phyloP scores from a whole-genome alignment of 306 rosid genomes.

The Parietaria judaica region DNA sequence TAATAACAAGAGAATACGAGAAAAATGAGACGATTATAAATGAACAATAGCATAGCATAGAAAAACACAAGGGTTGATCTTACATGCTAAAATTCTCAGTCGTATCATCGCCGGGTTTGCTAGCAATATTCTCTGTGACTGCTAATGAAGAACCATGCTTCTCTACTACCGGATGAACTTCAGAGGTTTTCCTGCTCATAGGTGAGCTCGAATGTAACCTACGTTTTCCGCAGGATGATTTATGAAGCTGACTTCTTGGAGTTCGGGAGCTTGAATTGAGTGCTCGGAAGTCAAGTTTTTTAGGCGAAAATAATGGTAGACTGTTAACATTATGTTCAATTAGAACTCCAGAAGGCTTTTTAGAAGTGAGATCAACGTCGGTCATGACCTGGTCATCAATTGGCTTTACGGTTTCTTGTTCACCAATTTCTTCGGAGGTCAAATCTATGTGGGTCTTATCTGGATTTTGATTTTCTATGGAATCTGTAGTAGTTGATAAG shows the following conservation, averaged over 20 bases:
- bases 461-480: conserved; percentile 38
- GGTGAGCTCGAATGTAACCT: conserved; percentile 42
- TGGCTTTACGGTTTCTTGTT: conserved; percentile 25
- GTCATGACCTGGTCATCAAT: conserved; percentile 22
- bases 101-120: conserved; percentile 34
- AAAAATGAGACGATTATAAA: not conserved
- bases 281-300: conserved; percentile 39
- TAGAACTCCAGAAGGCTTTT: conserved; percentile 45
- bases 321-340: conserved; percentile 56
- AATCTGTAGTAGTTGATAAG: conserved; percentile 31
- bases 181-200: conserved; percentile 37
- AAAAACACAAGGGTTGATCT: conserved; percentile 16
- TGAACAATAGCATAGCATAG: not conserved
- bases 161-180: conserved; percentile 34
- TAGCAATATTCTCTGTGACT: conserved; percentile 30
- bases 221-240: conserved; percentile 31
- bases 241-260: conserved; percentile 29
- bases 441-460: not conserved
- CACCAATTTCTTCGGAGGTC: conserved; percentile 16
- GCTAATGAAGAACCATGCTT: conserved; percentile 39
- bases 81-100: conserved; percentile 58
- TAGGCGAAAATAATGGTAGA: conserved; percentile 42
- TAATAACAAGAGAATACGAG: conserved; percentile 15
- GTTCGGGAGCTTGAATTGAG: conserved; percentile 31
- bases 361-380: conserved; percentile 25